Evolutionary conservation across 208 protist genomes (phyloP).

Genomic region (Entamoeba histolytica): DNA sequence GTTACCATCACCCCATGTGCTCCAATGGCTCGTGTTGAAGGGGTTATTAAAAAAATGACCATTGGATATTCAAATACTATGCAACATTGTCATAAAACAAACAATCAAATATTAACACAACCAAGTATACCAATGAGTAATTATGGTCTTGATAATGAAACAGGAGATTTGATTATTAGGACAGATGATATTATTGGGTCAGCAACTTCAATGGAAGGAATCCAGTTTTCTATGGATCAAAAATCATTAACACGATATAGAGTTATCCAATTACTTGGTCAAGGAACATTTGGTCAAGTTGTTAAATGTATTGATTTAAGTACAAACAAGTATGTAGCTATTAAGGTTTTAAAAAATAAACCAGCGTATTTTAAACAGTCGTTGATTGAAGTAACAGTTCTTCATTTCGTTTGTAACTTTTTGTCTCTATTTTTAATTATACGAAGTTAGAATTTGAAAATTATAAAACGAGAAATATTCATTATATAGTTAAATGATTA

Average conservation of each 20-base stretch:
- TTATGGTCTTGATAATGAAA: neutral
- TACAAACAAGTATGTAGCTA: neutral
- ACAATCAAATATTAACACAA: neutral
- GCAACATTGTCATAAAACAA: neutral
- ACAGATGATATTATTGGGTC: neutral
- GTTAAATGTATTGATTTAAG: slow-evolving; percentile 33
- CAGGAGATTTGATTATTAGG: neutral
- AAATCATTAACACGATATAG: neutral
- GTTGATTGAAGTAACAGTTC: slow-evolving; percentile 22
- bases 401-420: slow-evolving; percentile 5
- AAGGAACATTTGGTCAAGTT: slow-evolving; percentile 68
- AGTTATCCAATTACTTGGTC: slow-evolving; percentile 27
- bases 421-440: neutral
- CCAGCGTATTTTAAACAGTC: slow-evolving; percentile 23
- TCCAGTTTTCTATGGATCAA: neutral
- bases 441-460: no score
- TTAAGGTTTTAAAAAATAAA: slow-evolving; percentile 38
- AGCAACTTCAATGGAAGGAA: neutral
- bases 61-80: neutral
- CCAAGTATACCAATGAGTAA: neutral
- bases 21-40: neutral
- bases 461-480: no score
- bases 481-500: neutral
- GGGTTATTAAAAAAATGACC: neutral
- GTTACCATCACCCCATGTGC: no score